These are phyloP conservation scores for Ophiostoma quercus DNA, from an alignment of 2,329 filamentous ascomycete genomes.

Conservation along the genomic window DNA sequence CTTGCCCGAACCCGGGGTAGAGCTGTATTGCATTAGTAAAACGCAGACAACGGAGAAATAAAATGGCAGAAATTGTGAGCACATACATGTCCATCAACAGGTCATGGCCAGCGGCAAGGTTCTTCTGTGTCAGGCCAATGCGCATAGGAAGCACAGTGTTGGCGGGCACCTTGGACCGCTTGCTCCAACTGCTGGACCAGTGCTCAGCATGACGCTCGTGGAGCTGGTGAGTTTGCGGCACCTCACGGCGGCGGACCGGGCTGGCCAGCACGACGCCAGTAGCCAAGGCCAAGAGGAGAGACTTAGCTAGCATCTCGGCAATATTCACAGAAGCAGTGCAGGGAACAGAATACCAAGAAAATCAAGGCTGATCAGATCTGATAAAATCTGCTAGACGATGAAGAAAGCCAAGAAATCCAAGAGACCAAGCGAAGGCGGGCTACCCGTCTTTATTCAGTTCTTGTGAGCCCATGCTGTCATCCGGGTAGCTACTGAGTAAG, in stretches of 20 bases:
- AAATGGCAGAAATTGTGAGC: background rate
- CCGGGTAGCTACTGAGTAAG: background rate
- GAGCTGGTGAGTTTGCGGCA: conserved; percentile 30
- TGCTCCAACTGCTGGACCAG: conserved; percentile 24
- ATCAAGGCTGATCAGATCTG: background rate
- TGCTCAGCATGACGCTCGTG: conserved; percentile 33
- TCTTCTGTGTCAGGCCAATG: conserved; percentile 30
- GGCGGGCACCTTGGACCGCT: conserved; percentile 30
- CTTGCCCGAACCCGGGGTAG: background rate
- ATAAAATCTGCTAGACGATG: background rate
- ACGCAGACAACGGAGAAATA: no score
- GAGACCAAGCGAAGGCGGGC: background rate
- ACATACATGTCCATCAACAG: conserved; percentile 33
- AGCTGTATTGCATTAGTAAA: background rate
- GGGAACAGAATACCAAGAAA: background rate
- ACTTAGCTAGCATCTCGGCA: background rate
- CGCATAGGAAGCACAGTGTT: conserved; percentile 29
- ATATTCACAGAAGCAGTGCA: background rate
- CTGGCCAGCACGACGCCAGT: background rate
- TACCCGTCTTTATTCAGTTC: background rate
- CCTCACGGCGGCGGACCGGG: conserved; percentile 16
- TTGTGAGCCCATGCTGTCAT: background rate
- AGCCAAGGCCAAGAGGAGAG: conserved; percentile 4
- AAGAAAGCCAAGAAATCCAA: background rate
- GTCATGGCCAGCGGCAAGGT: conserved; percentile 31